These are phyloP conservation scores for Arthroderma uncinatum DNA, from an alignment of 2,329 filamentous ascomycete genomes.

Conservation along the genomic window DNA sequence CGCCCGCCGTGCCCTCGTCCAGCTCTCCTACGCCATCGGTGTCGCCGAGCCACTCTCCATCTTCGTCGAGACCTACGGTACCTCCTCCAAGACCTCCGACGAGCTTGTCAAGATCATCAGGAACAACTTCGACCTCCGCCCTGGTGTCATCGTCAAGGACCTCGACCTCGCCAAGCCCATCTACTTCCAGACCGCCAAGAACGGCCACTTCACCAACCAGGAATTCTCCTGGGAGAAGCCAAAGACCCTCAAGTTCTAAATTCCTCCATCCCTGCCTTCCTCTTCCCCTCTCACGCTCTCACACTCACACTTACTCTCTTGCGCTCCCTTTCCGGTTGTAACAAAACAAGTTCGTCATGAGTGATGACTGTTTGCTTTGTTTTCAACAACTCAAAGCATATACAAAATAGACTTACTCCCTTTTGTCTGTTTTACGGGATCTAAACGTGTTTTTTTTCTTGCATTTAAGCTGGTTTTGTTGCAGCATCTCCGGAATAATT, in stretches of 20 bases:
- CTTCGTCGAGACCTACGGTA: conserved; percentile 96
- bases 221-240: conserved; percentile 97
- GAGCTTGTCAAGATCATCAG: conserved; percentile 92
- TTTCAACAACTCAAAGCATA: conserved; percentile 42
- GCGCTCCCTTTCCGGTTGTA: conserved; percentile 13
- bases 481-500: conserved; percentile 33
- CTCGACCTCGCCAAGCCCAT: conserved; percentile 91
- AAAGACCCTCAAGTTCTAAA: conserved; percentile 81
- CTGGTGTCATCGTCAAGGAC: conserved; percentile 97
- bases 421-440: conserved; percentile 10
- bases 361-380: conserved; percentile 38
- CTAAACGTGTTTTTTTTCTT: conserved; percentile 16
- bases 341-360: conserved; percentile 25
- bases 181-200: conserved; percentile 98
- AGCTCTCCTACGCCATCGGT: conserved; percentile 99
- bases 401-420: conserved; percentile 20
- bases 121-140: conserved; percentile 94
- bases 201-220: conserved; percentile 99
- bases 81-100: conserved; percentile 74
- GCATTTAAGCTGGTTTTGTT: conserved; percentile 7
- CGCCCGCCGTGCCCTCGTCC: conserved; percentile 83
- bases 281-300: conserved; percentile 11
- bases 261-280: not conserved
- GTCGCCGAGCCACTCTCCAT: conserved; percentile 95
- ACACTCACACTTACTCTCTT: conserved; percentile 11